Evolutionary conservation across 495 filamentous ascomycete species (phyloP).

Genomic region (Annulohypoxylon moriforme): DNA sequence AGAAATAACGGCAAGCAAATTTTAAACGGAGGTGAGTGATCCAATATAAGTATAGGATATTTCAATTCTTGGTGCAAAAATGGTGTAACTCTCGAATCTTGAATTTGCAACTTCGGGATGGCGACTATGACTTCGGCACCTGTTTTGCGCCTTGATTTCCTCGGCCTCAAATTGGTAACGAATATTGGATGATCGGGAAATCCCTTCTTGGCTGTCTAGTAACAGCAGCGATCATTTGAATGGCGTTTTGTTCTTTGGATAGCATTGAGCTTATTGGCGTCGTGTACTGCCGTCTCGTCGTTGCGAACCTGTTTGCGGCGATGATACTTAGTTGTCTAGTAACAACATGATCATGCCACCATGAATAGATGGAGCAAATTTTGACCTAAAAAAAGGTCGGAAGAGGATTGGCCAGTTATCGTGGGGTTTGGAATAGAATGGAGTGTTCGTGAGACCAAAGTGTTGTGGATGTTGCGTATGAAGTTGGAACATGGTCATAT

Average conservation of each 20-base stretch:
- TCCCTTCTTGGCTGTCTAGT: slow-evolving; percentile 38
- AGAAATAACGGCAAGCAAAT: not conserved
- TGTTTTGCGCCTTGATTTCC: slow-evolving; percentile 15
- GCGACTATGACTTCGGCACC: not conserved
- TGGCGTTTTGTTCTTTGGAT: slow-evolving; percentile 8
- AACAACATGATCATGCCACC: slow-evolving; percentile 44
- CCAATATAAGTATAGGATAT: not conserved
- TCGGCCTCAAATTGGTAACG: slow-evolving; percentile 3
- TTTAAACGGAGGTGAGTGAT: slow-evolving; percentile 5
- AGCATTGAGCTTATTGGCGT: slow-evolving; percentile 35
- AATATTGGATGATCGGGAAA: slow-evolving; percentile 18
- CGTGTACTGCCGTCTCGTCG: slow-evolving; percentile 27
- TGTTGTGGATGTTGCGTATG: slow-evolving; percentile 9
- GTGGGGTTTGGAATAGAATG: slow-evolving; percentile 10
- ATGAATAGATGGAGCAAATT: not conserved
- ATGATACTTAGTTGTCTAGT: slow-evolving; percentile 44
- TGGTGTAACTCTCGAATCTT: slow-evolving; percentile 11
- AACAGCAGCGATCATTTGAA: slow-evolving; percentile 34
- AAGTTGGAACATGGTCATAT: slow-evolving; percentile 18
- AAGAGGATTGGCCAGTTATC: slow-evolving; percentile 5
- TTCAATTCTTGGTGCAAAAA: slow-evolving; percentile 10
- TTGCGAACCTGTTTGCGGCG: slow-evolving; percentile 10
- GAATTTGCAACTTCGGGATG: slow-evolving; percentile 15
- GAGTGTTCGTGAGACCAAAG: slow-evolving; percentile 28
- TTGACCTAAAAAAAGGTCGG: slow-evolving; percentile 11